Evolutionary conservation across 2,329 filamentous ascomycete genomes (phyloP), one percentile per base, ranked within the genome.

Genomic region (Verticillium klebahnii): DNA sequence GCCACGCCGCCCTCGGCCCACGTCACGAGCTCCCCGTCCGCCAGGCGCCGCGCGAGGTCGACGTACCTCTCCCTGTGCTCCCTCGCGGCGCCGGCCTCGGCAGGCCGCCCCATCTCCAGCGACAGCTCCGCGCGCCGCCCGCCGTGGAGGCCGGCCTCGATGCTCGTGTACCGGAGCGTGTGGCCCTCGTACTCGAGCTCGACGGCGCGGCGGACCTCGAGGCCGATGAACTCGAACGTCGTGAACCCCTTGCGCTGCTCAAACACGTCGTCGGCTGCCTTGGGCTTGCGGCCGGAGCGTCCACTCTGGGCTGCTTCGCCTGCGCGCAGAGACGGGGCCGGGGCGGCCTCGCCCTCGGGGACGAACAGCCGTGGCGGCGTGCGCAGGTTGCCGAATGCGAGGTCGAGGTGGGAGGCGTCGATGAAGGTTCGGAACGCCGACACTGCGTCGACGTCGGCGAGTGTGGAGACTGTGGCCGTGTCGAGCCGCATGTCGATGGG

Each of bases 111-210:
- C 58, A 59, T 59, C 39, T 79, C 74, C 8, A 87, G 74, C 1
- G 74, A 77, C 29, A 87, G 69, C 67, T 84, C 80, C 23, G 80
- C 77, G n/a, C 81, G 76, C 14, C 78, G 79, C 6, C 82, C 82
- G 58, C 79, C 80, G 62, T 81, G 79, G 58, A 77, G 75, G 0
- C 82, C 83, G 5, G 77, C 81, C 63, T 85, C 80, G 64, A 85
- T 76, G 67, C 76, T 80, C 23, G 77, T 82, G 75, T 85, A 85
- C 8, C 74, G 76, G 9, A 87, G 71, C 12, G 69, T 78, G 71
- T 81, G 78, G 54, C 75, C 77, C 7, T 73, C 64, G 69, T 78
- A 81, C 2, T 75, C 69, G 45, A 78, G 71, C 11, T 79, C 73
- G 56, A 80, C 71, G 29, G 74, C 71, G 62, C 81, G 80, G 56